Conservation (phyloP, 495 filamentous ascomycete species). For the Talaromyces borbonicus region DNA sequence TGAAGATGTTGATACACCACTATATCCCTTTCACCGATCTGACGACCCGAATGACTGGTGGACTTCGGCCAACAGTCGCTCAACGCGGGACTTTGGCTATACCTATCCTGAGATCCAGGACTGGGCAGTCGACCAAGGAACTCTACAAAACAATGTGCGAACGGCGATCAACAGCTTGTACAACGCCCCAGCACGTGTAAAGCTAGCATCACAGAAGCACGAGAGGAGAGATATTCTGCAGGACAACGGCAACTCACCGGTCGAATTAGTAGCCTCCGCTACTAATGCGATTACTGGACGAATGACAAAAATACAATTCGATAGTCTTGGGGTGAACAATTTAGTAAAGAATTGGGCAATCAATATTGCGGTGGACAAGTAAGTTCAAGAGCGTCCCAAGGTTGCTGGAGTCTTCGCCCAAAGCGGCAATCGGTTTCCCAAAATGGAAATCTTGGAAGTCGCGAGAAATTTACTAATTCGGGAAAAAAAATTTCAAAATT, state of each 20-base stretch:
- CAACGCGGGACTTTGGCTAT: constrained; percentile 30
- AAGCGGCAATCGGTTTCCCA: too few species aligned
- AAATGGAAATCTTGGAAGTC: not conserved
- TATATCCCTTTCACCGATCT: constrained; percentile 25
- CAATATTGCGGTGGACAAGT: constrained; percentile 8
- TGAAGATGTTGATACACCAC: constrained; percentile 8
- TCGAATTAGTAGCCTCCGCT: not conserved
- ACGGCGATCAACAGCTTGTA: constrained; percentile 28
- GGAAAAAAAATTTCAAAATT: too few species aligned
- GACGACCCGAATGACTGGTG: constrained; percentile 19
- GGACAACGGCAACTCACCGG: not conserved
- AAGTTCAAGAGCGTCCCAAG: not conserved
- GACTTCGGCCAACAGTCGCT: constrained; percentile 18
- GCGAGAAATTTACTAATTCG: not conserved
- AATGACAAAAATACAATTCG: constrained; percentile 3
- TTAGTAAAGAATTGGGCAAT: constrained; percentile 7
- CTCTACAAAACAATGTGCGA: constrained; percentile 19
- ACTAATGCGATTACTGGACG: not conserved
- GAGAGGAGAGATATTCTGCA: not conserved
- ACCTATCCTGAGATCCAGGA: constrained; percentile 39
- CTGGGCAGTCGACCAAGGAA: constrained; percentile 17
- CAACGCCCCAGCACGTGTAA: not conserved
- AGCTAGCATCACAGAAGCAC: not conserved
- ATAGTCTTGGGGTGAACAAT: constrained; percentile 7
- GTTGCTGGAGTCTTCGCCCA: not conserved